These are phyloP conservation scores for Termitomyces sp. DNA, from an alignment of 768 basidiomycete species.

Conservation along the genomic window DNA sequence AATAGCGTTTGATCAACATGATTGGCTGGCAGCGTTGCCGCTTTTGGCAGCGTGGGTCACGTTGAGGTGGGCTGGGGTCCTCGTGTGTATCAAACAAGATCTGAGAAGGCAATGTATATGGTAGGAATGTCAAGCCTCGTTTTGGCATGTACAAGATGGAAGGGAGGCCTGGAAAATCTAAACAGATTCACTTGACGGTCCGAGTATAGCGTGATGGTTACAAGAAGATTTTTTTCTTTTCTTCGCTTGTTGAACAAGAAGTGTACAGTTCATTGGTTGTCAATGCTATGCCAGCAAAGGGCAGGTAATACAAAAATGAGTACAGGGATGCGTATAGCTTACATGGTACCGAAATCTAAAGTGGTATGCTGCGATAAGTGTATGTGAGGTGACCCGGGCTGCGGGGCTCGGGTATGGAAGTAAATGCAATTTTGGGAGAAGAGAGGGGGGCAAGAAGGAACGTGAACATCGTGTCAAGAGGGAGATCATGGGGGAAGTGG, in stretches of 20 bases:
- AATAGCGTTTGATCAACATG: constrained; percentile 13
- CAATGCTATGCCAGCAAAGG: constrained; percentile 3
- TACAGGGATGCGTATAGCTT: constrained; percentile 15
- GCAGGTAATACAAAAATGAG: constrained; percentile 17
- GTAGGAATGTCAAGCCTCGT: neutral
- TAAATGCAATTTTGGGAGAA: constrained; percentile 2
- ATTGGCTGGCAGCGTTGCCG: constrained; percentile 7
- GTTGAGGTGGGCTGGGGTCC: constrained; percentile 5
- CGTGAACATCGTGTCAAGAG: constrained; percentile 7
- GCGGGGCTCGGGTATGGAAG: constrained; percentile 3
- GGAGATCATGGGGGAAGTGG: constrained; percentile 5
- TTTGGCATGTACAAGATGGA: neutral
- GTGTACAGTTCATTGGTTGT: neutral
- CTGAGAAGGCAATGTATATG: neutral
- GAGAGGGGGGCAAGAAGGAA: constrained; percentile 1
- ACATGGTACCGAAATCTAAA: constrained; percentile 19
- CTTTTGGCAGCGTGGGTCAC: constrained; percentile 1
- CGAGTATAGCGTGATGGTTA: neutral
- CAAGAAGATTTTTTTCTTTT: neutral
- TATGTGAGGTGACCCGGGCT: neutral
- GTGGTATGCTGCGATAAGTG: constrained; percentile 15
- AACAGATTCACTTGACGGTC: neutral
- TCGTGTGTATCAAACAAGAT: neutral
- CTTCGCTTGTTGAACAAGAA: neutral
- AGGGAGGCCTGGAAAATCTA: neutral